Conservation (phyloP, 768 basidiomycete genomes). For the Lentinus brumalis region DNA sequence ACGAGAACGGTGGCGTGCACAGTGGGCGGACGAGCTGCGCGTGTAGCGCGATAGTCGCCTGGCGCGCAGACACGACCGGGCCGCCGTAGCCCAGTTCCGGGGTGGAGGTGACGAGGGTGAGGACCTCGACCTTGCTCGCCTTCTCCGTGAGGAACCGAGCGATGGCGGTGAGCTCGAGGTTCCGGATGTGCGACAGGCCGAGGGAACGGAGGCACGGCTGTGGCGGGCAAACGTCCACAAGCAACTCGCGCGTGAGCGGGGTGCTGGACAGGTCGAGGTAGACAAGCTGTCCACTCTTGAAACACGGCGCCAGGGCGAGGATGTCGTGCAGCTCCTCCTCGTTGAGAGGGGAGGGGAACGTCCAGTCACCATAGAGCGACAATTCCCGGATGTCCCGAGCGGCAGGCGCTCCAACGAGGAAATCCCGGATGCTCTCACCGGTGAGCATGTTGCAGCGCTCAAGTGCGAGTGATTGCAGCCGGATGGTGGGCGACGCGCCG, state of each 20-base stretch:
- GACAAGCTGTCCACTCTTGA: constrained; percentile 69
- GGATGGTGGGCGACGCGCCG: constrained; percentile 62
- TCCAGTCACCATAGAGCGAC: constrained; percentile 87
- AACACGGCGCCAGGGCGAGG: constrained; percentile 75
- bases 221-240: constrained; percentile 51
- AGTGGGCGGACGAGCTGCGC: constrained; percentile 76
- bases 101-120: constrained; percentile 78
- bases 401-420: constrained; percentile 70
- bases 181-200: constrained; percentile 85
- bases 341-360: constrained; percentile 74
- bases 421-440: constrained; percentile 71
- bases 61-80: constrained; percentile 48
- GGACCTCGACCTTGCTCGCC: constrained; percentile 79
- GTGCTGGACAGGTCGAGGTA: constrained; percentile 92
- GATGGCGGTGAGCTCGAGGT: constrained; percentile 64
- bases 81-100: constrained; percentile 68
- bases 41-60: constrained; percentile 78
- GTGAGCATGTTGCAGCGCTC: constrained; percentile 86
- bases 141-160: constrained; percentile 67
- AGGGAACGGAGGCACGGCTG: constrained; percentile 83
- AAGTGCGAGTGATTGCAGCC: constrained; percentile 77
- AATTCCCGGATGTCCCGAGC: constrained; percentile 70
- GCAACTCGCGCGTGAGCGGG: constrained; percentile 61
- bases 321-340: constrained; percentile 67
- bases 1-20: constrained; percentile 76